Base-by-base conservation (phyloP, 1,284 basidiomycete genomes). In the Athelia sp. region DNA sequence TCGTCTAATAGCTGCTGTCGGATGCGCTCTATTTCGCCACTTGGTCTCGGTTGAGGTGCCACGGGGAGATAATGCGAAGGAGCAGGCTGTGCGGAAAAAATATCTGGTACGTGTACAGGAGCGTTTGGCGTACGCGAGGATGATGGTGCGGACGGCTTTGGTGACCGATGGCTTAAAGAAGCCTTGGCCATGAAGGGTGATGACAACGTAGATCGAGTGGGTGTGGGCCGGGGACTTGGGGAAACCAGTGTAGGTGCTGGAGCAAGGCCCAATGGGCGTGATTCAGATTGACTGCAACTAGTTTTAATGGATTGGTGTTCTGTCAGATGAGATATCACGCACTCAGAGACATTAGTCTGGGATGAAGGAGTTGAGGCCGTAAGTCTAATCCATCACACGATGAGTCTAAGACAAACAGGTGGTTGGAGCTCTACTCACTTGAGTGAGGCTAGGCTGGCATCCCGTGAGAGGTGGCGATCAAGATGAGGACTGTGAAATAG, bases 1-100 rank as follows among this genome's bases (percentile, higher is more conserved):
- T 77, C 74, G 53, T 78, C 72, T 13, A 73, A 64, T 53, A 74
- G 68, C 19, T 75, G 74, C 40, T 74, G 71, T 21, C 77, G 75
- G 42, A 86, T 79, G 26, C 78, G 76, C 35, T 78, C 73, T 55
- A 84, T 71, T 58, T 87, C 84, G 32, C 76, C 77, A 26, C 78
- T 80, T 4, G 61, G 52, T 15, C 50, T 48, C 14, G 56, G 17
- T 13, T 4, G 67, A 66, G 32, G 58, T 53, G 15, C 68, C 60
- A 14, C 64, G 65, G 10, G 63, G 60, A 23, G 63, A 54, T 3
- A 56, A 29, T 29, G 58, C 6, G 57, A 53, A 35, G 56, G 48
- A 15, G 55, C 40, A 13, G 43, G 36, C 29, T 50, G 48, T 1
- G 53, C 45, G 26, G 65, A 61, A 54, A 71, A 70, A 22, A 67